A percentile compares a stretch with the other conserved stretches of the same genome.
phyloP scores from a whole-genome alignment of 192 early-diverging fungal genomes.

The Phycomyces nitens region DNA sequence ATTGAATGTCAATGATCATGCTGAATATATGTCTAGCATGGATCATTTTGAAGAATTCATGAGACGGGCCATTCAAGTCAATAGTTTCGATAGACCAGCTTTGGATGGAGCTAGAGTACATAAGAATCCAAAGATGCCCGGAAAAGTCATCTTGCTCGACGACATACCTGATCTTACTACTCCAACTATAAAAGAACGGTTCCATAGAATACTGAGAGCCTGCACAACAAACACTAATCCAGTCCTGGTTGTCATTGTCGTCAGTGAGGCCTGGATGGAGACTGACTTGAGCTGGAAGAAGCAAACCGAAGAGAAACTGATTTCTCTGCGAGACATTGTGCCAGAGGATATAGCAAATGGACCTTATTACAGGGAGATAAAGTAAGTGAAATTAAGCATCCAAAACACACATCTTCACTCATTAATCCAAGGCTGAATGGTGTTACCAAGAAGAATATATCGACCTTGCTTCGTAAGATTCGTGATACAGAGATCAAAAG shows the following conservation, averaged over 20 bases:
- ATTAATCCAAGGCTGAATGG: neutral
- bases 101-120: neutral
- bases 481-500: neutral
- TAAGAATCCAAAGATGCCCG: neutral
- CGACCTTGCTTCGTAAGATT: neutral
- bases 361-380: neutral
- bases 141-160: constrained; percentile 11
- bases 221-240: neutral
- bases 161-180: constrained; percentile 6
- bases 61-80: neutral
- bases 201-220: neutral
- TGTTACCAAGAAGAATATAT: neutral
- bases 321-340: neutral
- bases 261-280: neutral
- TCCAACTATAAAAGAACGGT: neutral
- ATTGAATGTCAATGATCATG: neutral
- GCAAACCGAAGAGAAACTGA: neutral
- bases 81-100: no score
- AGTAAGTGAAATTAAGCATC: neutral
- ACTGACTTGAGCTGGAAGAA: neutral
- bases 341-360: neutral
- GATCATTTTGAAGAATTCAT: constrained; percentile 5
- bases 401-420: neutral
- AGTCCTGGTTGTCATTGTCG: neutral
- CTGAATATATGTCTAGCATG: neutral